phyloP scores from a whole-genome alignment of 768 basidiomycete genomes.

The Amanita fuliginea region DNA sequence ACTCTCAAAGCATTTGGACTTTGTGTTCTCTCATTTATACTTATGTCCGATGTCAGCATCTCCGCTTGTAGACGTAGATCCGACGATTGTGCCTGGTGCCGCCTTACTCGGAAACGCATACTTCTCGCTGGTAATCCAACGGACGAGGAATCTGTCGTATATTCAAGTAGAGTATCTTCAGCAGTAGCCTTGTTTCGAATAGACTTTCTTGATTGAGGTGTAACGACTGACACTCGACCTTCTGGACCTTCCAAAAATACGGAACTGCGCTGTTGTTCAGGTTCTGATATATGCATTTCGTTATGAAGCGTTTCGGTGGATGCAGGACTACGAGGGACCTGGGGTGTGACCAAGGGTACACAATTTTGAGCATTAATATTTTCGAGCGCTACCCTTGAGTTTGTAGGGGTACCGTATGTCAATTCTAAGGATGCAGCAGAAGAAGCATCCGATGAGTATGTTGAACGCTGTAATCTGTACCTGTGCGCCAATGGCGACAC shows the following conservation, averaged over 20 bases:
- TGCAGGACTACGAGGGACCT: constrained; percentile 22
- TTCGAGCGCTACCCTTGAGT: neutral
- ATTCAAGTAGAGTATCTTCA: constrained; percentile 14
- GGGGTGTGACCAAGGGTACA: constrained; percentile 17
- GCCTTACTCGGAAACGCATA: constrained; percentile 43
- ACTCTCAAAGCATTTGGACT: constrained; percentile 39
- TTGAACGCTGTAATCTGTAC: constrained; percentile 27
- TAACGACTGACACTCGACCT: constrained; percentile 12
- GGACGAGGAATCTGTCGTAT: constrained; percentile 43
- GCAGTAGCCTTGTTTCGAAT: constrained; percentile 25
- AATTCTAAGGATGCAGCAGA: constrained; percentile 28
- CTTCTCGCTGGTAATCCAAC: constrained; percentile 23
- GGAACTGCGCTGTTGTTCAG: constrained; percentile 21
- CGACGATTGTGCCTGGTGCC: constrained; percentile 32
- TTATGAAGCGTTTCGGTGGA: constrained; percentile 8
- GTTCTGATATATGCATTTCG: constrained; percentile 17
- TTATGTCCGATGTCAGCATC: constrained; percentile 10
- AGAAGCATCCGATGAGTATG: constrained; percentile 26
- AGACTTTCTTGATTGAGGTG: constrained; percentile 10
- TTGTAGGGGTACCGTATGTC: neutral
- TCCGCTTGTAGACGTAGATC: constrained; percentile 35
- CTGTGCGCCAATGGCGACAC: constrained; percentile 63
- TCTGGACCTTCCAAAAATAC: constrained; percentile 11
- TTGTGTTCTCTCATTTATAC: constrained; percentile 22
- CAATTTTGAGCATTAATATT: neutral